These are phyloP conservation scores for Porpolomopsis calyptriformis DNA, from an alignment of 768 basidiomycete genomes.

Conservation along the genomic window DNA sequence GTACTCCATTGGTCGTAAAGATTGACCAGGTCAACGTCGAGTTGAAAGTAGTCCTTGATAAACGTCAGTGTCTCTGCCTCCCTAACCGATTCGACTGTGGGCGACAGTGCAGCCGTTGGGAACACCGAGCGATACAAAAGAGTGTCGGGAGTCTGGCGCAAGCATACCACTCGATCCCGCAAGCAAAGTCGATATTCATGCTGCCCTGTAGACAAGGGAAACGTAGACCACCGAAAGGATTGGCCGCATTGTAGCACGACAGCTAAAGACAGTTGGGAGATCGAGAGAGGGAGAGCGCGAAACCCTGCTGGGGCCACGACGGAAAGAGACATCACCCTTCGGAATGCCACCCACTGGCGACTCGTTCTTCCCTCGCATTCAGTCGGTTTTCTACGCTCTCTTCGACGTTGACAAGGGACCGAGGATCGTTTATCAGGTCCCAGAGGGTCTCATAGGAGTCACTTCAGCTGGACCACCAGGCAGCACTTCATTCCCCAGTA, in stretches of 20 bases:
- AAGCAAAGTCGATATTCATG: slow-evolving; percentile 75
- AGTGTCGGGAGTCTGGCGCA: slow-evolving; percentile 58
- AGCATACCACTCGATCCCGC: slow-evolving; percentile 72
- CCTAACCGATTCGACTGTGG: slow-evolving; percentile 23
- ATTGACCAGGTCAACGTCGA: slow-evolving; percentile 57
- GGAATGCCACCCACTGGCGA: slow-evolving; percentile 38
- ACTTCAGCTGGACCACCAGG: slow-evolving; percentile 22
- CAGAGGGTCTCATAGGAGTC: slow-evolving; percentile 73
- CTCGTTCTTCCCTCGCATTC: slow-evolving; percentile 70
- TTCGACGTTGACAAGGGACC: slow-evolving; percentile 84
- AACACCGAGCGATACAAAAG: slow-evolving; percentile 67
- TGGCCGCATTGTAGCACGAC: slow-evolving; percentile 77
- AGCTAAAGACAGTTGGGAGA: slow-evolving; percentile 65
- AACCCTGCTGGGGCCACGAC: slow-evolving; percentile 2
- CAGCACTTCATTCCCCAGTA: slow-evolving; percentile 13
- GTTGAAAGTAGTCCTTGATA: slow-evolving; percentile 83
- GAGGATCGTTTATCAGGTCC: slow-evolving; percentile 87
- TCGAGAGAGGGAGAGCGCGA: slow-evolving; percentile 45
- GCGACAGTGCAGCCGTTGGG: slow-evolving; percentile 33
- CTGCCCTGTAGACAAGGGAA: slow-evolving; percentile 29
- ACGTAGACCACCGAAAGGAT: slow-evolving; percentile 70
- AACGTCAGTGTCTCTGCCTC: slow-evolving; percentile 62
- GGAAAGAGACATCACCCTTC: not conserved
- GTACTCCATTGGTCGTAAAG: slow-evolving; percentile 71
- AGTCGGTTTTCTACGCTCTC: slow-evolving; percentile 88